phyloP scores from a whole-genome alignment of 495 filamentous ascomycete genomes.

The Neurospora terricola region DNA sequence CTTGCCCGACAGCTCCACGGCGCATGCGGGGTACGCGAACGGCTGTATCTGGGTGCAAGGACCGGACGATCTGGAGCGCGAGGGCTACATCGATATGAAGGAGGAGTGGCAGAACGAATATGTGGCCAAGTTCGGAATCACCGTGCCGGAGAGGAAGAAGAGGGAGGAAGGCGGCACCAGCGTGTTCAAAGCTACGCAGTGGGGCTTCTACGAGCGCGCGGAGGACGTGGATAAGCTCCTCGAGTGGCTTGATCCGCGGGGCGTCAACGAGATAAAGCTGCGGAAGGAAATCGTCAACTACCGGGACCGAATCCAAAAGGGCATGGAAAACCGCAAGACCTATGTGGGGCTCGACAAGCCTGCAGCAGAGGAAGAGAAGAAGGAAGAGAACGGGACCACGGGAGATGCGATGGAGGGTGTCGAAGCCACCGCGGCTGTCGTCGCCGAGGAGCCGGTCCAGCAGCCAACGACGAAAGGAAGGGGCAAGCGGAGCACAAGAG shows the following conservation, averaged over 20 bases:
- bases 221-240: slow-evolving; percentile 67
- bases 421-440: background rate
- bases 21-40: slow-evolving; percentile 80
- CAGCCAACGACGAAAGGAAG: slow-evolving; percentile 24
- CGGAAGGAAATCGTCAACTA: slow-evolving; percentile 74
- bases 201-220: slow-evolving; percentile 83
- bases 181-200: slow-evolving; percentile 67
- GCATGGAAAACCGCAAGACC: slow-evolving; percentile 68
- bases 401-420: slow-evolving; percentile 10
- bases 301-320: slow-evolving; percentile 61
- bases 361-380: slow-evolving; percentile 39
- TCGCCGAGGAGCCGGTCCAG: background rate
- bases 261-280: slow-evolving; percentile 72
- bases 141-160: slow-evolving; percentile 75
- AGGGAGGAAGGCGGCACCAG: slow-evolving; percentile 75
- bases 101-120: slow-evolving; percentile 55
- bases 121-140: slow-evolving; percentile 59
- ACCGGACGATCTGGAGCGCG: slow-evolving; percentile 77
- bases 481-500: slow-evolving; percentile 69
- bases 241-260: slow-evolving; percentile 78
- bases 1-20: slow-evolving; percentile 77
- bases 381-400: slow-evolving; percentile 32
- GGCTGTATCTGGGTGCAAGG: slow-evolving; percentile 94
- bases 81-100: slow-evolving; percentile 65
- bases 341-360: slow-evolving; percentile 46